Evolutionary conservation across 345 rosid species (phyloP), one percentile per base, ranked within the genome.

Genomic region (Eucalyptus erythrocorys): DNA sequence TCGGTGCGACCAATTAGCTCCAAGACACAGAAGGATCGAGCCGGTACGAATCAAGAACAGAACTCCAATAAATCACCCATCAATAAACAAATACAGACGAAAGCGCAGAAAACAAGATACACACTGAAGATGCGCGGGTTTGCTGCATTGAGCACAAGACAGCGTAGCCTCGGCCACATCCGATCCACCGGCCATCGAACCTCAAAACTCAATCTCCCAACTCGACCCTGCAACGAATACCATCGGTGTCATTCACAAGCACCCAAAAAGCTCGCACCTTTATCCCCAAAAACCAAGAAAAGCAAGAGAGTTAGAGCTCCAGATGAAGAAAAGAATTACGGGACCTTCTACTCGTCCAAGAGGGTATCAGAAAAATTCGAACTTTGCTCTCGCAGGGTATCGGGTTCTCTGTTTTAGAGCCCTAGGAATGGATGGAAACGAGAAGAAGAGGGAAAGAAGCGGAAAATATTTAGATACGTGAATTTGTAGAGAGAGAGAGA

Each of bases 41-140:
- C 7, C 45, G 22, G 27, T 40, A 10, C 24, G 82, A 76, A 21
- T 40, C 82, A 76, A 76, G 82, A 76, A 76, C 15, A 76, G 47
- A 76, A 76, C 47, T 22, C 47, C 82, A 40, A 37, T 21, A 22
- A 37, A 76, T 19, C 45, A 76, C 47, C 82, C 82, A 37, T 12
- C 40, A 51, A 42, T 15, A 86, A 50, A 42, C 12, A 50, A 50
- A 86, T 3, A 48, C 51, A 49, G 59, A 17, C 3, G 87, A 19
- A 19, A 85, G 59, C 87, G 5, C 59, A 85, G 59, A 85, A 85
- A 30, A 48, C 27, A 17, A 85, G 42, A 37, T 13, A 89, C 94
- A 26, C 90, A 95, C 97, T 93, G 96, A 86, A 95, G 96, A 87
- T 45, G 87, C 13, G 96, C 96, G 27, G 95, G 94, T 68, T 93